Conservation (phyloP, 2,329 filamentous ascomycete species). For the Talaromyces sp. region DNA sequence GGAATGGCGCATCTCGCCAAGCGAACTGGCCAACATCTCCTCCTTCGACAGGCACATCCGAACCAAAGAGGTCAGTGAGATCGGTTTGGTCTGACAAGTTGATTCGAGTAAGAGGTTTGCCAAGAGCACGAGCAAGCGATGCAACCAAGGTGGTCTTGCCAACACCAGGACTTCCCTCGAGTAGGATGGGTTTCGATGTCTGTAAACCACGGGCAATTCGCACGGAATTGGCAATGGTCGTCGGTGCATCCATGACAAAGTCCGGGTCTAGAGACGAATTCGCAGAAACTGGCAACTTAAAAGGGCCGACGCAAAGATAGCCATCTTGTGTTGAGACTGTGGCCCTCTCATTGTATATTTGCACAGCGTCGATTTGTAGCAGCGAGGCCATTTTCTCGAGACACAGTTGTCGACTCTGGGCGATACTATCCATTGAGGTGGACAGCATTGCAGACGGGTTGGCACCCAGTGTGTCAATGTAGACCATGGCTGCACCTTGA, state of each 20-base stretch:
- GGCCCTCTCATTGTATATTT: conserved; percentile 65
- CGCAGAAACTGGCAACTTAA: conserved; percentile 60
- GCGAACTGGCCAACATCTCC: conserved; percentile 85
- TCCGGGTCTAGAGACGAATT: conserved; percentile 54
- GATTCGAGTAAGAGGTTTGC: conserved; percentile 82
- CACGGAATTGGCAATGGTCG: conserved; percentile 86
- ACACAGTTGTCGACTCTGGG: conserved; percentile 70
- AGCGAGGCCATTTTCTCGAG: conserved; percentile 69
- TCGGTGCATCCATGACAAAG: conserved; percentile 84
- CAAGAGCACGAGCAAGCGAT: conserved; percentile 75
- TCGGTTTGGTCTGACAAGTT: conserved; percentile 98
- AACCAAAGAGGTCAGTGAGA: conserved; percentile 94
- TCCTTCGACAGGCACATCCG: conserved; percentile 93
- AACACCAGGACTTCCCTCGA: conserved; percentile 97
- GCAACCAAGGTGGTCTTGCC: conserved; percentile 94
- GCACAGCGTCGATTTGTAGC: conserved; percentile 61
- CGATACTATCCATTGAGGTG: conserved; percentile 66
- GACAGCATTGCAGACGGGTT: conserved; percentile 88
- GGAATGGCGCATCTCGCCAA: conserved; percentile 92
- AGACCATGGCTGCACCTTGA: conserved; percentile 92
- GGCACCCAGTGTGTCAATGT: conserved; percentile 90
- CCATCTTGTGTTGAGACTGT: conserved; percentile 56
- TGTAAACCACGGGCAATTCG: conserved; percentile 86
- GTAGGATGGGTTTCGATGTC: conserved; percentile 82
- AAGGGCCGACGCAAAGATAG: conserved; percentile 69